phyloP scores from a whole-genome alignment of 1,284 basidiomycete genomes.

The Naganishia albida region DNA sequence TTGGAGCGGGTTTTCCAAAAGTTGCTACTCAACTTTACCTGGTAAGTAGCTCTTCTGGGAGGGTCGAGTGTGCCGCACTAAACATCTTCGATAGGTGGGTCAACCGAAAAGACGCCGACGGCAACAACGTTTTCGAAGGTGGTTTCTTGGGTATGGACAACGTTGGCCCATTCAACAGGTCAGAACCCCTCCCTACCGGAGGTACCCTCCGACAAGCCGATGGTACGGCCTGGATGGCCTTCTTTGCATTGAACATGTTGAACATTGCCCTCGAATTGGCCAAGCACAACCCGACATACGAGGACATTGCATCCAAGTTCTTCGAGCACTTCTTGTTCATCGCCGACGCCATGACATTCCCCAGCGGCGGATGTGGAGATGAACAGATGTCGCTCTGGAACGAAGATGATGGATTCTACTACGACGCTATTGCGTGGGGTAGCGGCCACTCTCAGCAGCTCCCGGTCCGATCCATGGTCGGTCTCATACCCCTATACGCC shows the following conservation, averaged over 20 bases:
- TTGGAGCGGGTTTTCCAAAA: slow-evolving; percentile 98
- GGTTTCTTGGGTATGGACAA: slow-evolving; percentile 98
- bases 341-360: slow-evolving; percentile 95
- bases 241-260: slow-evolving; percentile 96
- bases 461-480: slow-evolving; percentile 88
- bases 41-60: slow-evolving; percentile 49
- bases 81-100: slow-evolving; percentile 68
- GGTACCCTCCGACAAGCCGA: slow-evolving; percentile 91
- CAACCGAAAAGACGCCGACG: slow-evolving; percentile 92
- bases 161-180: slow-evolving; percentile 96
- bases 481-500: slow-evolving; percentile 92
- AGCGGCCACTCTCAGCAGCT: slow-evolving; percentile 79
- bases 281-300: slow-evolving; percentile 95
- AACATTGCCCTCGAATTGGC: slow-evolving; percentile 96
- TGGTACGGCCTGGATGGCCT: slow-evolving; percentile 99
- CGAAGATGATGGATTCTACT: slow-evolving; percentile 96
- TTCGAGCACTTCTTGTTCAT: slow-evolving; percentile 92
- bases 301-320: slow-evolving; percentile 96
- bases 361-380: slow-evolving; percentile 62
- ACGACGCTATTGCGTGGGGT: slow-evolving; percentile 93
- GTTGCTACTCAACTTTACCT: slow-evolving; percentile 93
- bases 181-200: slow-evolving; percentile 91
- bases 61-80: slow-evolving; percentile 42
- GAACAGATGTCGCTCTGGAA: slow-evolving; percentile 86
- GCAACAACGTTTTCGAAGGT: slow-evolving; percentile 96